A percentile compares a stretch with the other conserved stretches of the same genome.
These are phyloP conservation scores for Amaranthus hypochondriacus DNA, from an alignment of 148 eudicot species.

Conservation along the genomic window DNA sequence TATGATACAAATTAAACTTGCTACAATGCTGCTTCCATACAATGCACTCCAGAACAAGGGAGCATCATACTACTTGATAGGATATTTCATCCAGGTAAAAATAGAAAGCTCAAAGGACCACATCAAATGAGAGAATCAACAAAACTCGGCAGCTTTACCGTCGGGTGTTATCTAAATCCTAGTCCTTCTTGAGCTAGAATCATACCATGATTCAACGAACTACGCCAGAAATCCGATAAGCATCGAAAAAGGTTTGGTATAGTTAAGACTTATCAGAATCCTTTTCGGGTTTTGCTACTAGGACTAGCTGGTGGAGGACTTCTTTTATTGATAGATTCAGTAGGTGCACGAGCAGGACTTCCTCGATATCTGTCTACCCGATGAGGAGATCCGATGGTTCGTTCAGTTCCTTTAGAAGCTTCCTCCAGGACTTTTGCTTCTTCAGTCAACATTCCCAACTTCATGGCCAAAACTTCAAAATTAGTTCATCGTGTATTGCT, in stretches of 20 bases:
- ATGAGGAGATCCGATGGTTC: slow-evolving; percentile 54
- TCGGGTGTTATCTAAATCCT: slow-evolving; percentile 21
- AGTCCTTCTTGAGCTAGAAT: too few species aligned
- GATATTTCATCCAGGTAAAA: background rate
- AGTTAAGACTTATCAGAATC: slow-evolving; percentile 19
- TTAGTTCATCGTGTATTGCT: background rate
- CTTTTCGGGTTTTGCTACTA: slow-evolving; percentile 50
- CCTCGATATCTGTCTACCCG: slow-evolving; percentile 51
- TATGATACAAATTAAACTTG: slow-evolving; percentile 16
- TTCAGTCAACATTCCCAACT: slow-evolving; percentile 60
- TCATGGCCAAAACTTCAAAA: slow-evolving; percentile 9
- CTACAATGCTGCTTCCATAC: slow-evolving; percentile 3
- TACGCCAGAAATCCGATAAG: background rate
- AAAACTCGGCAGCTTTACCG: background rate
- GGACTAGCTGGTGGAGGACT: slow-evolving; percentile 41
- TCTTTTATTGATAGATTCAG: slow-evolving; percentile 34
- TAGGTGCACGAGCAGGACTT: slow-evolving; percentile 49
- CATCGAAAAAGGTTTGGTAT: background rate
- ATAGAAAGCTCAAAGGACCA: background rate
- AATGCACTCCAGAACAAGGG: slow-evolving; percentile 1
- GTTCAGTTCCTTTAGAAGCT: slow-evolving; percentile 37
- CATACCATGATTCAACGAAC: too few species aligned
- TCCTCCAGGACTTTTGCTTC: slow-evolving; percentile 78
- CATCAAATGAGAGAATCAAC: background rate
- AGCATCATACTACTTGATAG: background rate